phyloP scores from a whole-genome alignment of 2,329 filamentous ascomycete genomes.

The Colletotrichum sp. region DNA sequence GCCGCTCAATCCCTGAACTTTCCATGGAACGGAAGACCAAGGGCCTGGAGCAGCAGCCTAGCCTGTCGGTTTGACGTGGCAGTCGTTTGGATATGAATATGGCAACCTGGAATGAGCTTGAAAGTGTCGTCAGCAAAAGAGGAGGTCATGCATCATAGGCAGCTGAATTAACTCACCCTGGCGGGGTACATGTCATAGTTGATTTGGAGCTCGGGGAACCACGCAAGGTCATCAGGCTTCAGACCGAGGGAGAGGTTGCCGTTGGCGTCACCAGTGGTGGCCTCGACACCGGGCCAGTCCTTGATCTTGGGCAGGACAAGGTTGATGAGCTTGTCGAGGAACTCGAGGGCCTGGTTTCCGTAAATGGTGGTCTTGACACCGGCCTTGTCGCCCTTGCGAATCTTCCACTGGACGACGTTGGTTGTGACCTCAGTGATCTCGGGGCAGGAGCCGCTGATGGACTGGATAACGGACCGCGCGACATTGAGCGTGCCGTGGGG shows the following conservation, averaged over 20 bases:
- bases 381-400: conserved; percentile 73
- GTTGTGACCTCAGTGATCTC: conserved; percentile 71
- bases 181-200: conserved; percentile 82
- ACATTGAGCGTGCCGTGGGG: conserved; percentile 81
- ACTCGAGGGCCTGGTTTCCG: conserved; percentile 86
- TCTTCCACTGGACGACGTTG: conserved; percentile 77
- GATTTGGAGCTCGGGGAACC: conserved; percentile 93
- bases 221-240: conserved; percentile 72
- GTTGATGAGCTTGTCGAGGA: conserved; percentile 88
- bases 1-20: conserved; percentile 56
- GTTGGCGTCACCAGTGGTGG: conserved; percentile 77
- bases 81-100: conserved; percentile 84
- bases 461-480: conserved; percentile 82
- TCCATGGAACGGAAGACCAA: conserved; percentile 75
- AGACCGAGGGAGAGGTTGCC: conserved; percentile 90
- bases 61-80: conserved; percentile 87
- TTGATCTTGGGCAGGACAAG: conserved; percentile 94
- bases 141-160: conserved; percentile 55
- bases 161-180: conserved; percentile 31
- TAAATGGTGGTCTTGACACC: conserved; percentile 79
- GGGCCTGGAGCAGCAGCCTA: conserved; percentile 65
- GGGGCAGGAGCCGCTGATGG: conserved; percentile 80
- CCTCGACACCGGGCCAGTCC: conserved; percentile 80
- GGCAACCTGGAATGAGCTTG: conserved; percentile 80
- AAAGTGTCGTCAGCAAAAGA: conserved; percentile 37